Base-by-base conservation (phyloP, 2,329 filamentous ascomycete genomes). In the Alternaria hordeiaustralica region DNA sequence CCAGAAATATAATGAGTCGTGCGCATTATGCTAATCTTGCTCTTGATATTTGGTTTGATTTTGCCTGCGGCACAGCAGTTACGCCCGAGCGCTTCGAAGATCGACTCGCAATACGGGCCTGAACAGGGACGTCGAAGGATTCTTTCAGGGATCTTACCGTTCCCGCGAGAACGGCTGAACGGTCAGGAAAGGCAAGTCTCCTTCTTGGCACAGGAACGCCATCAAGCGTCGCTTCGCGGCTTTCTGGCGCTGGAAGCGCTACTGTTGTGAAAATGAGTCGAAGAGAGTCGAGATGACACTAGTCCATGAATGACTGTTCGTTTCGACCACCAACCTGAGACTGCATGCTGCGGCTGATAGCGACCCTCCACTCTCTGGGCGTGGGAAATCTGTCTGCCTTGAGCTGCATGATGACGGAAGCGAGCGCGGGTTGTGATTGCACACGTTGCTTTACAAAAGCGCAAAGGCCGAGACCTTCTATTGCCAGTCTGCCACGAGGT, bases 351-450 rank as follows among this genome's bases (percentile, higher is more conserved):
- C 61, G 59, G 61, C 61, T 61, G 62, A 63, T 67, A 54, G 51
- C 33, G 55, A 61, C 46, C 55, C 65, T 51, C 55, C 47, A 51
- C 55, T 53, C 33, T 58, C 56, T 60, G 15, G 20, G 23, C 50
- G 18, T 65, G 55, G 46, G 44, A 65, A 63, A 47, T 41, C 15
- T 53, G 49, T 73, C 71, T 71, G 69, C 72, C 71, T 71, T 65
- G 68, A 66, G 57, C 69, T 73, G 70, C 68, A 72, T 61, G 64
- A 71, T 71, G 69, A 74, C 65, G 63, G 67, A 66, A 60, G 50
- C 41, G 41, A 60, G 56, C 41, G 30, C 51, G 60, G 43, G 53
- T 55, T 49, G 25, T 70, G 61, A 66, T 67, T 73, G 67, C 59
- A 60, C 57, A 61, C 28, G 45, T 59, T 64, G 53, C 57, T 65